These are phyloP conservation scores for Schoenoplectus tabernaemontani DNA, from an alignment of 202 grass and related monocot genomes.

Conservation along the genomic window DNA sequence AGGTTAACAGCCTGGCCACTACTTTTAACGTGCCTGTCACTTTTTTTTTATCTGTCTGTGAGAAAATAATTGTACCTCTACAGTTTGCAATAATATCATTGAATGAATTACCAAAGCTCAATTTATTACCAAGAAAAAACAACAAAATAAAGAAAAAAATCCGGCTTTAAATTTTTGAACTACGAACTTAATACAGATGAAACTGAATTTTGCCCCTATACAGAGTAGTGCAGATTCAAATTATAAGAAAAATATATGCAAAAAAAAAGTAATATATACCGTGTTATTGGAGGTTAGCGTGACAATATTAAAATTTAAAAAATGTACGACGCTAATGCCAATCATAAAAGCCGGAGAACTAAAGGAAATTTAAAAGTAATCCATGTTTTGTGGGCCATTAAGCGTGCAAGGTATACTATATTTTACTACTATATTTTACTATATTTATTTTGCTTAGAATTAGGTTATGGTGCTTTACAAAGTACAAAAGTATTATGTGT, in stretches of 20 bases:
- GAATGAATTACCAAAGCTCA: neutral
- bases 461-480: too few species aligned
- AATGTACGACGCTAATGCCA: neutral
- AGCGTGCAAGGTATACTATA: neutral
- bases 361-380: neutral
- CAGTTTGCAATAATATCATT: neutral
- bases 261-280: too few species aligned
- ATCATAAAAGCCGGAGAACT: neutral
- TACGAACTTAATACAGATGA: too few species aligned
- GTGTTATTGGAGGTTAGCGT: neutral
- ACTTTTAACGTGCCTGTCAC: neutral
- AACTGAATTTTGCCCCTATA: too few species aligned
- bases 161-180: too few species aligned
- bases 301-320: neutral
- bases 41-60: neutral
- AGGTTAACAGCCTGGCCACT: neutral
- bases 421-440: neutral
- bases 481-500: too few species aligned
- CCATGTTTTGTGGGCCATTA: neutral
- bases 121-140: neutral
- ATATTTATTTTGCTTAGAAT: too few species aligned
- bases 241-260: too few species aligned
- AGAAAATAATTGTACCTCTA: too few species aligned
- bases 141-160: neutral
- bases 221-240: too few species aligned